Evolutionary conservation across 2,329 filamentous ascomycete species (phyloP), one percentile per base, ranked within the genome.

Genomic region (Didymella segeticola): DNA sequence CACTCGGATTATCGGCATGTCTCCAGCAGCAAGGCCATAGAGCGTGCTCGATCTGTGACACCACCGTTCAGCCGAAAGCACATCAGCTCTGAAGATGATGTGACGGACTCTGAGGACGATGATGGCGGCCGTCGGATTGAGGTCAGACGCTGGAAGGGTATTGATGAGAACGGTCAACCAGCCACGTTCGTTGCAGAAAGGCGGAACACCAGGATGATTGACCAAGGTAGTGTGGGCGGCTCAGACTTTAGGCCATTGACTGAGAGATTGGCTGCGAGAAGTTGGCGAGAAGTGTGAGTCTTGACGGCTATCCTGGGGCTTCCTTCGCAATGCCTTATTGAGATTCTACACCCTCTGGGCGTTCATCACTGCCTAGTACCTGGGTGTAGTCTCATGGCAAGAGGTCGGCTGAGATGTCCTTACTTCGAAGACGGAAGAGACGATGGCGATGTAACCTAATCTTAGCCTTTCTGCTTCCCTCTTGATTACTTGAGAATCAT

Each of bases 91-190:
- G 46, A 53, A 23, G 62, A 66, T 9, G 66, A 70, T 9, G 43
- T 64, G 19, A 71, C 68, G 5, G 67, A 67, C 15, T 66, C 66
- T 9, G 67, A 61, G 19, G 70, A 67, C 29, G 63, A 62, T 3
- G 50, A 48, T 11, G 54, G 52, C 4, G 64, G 55, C 3, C 57
- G 58, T 10, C 11, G 64, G n/a, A 56, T 56, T 5, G 58, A 62
- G 19, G 57, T 63, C 12, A 61, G 63, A 45, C 64, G 43, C n/a
- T 73, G 62, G 61, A 67, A 45, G 20, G 69, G 63, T 2, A 45
- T 67, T 5, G 70, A 72, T 52, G 69, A 71, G 52, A 64, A 67
- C 39, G 69, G 69, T 1, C 19, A 62, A 22, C 64, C 63, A 6
- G 58, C 60, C 43, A 71, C 58, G 0, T 71, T 64, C 47, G 57